Percentiles rank a stretch among this genome's conserved stretches.
Evolutionary conservation across 257 asterid species (phyloP).

Genomic region (Phtheirospermum japonicum): DNA sequence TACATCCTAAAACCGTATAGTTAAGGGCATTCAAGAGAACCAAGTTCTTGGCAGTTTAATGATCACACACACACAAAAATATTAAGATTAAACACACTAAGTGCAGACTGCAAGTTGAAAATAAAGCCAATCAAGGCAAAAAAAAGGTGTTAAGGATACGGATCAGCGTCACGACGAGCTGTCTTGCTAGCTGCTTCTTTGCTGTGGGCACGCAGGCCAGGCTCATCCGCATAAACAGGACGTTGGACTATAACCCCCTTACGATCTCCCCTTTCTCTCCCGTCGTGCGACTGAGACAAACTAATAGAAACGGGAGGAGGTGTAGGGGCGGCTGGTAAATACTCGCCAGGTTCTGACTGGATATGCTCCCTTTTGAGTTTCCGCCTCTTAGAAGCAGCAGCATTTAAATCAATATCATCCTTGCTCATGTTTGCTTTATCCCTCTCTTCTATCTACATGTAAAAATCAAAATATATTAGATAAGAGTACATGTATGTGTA

Average conservation of each 20-base stretch:
- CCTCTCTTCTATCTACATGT: slow-evolving; percentile 73
- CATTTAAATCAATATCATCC: slow-evolving; percentile 78
- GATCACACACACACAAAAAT: too few species aligned
- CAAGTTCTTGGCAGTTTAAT: neutral
- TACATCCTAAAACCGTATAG: slow-evolving; percentile 44
- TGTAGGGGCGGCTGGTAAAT: slow-evolving; percentile 59
- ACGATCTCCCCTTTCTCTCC: slow-evolving; percentile 83
- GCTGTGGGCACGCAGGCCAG: slow-evolving; percentile 67
- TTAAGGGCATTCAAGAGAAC: slow-evolving; percentile 43
- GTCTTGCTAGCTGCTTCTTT: slow-evolving; percentile 74
- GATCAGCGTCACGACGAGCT: slow-evolving; percentile 79
- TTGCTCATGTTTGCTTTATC: slow-evolving; percentile 56
- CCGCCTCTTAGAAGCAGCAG: slow-evolving; percentile 76
- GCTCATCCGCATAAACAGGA: slow-evolving; percentile 76
- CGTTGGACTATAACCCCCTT: slow-evolving; percentile 67
- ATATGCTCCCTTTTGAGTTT: slow-evolving; percentile 87
- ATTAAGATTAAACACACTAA: neutral
- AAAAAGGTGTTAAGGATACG: slow-evolving; percentile 56
- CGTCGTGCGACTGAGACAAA: slow-evolving; percentile 60
- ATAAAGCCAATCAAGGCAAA: slow-evolving; percentile 13
- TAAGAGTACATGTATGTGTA: neutral
- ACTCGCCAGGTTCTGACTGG: slow-evolving; percentile 88
- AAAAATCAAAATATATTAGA: slow-evolving; percentile 24
- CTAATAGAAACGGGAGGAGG: slow-evolving; percentile 58
- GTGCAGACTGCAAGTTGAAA: neutral